phyloP scores from a whole-genome alignment of 768 basidiomycete genomes.

The Lentinula edodes region DNA sequence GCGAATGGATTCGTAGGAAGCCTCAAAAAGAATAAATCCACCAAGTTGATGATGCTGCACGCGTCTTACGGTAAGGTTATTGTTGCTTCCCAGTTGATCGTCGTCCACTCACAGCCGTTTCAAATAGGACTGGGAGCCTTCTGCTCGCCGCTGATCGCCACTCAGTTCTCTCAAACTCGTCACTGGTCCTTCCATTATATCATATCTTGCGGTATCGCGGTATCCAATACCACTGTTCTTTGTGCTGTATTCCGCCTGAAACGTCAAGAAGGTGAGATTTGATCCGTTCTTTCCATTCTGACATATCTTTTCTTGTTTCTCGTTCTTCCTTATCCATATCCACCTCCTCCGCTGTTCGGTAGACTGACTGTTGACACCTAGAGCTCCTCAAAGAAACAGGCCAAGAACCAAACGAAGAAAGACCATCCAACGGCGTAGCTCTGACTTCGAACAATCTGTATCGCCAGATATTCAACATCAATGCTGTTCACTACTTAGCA shows the following conservation, averaged over 20 bases:
- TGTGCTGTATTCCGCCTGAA: constrained; percentile 42
- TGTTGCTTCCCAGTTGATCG: not conserved
- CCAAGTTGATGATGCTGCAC: constrained; percentile 45
- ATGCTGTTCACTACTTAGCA: constrained; percentile 32
- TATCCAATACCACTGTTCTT: constrained; percentile 34
- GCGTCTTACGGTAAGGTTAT: constrained; percentile 32
- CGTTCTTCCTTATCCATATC: not conserved
- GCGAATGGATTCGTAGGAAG: constrained; percentile 44
- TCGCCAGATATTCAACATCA: constrained; percentile 27
- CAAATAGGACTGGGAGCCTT: constrained; percentile 38
- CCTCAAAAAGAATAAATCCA: constrained; percentile 30
- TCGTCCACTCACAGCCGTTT: not conserved
- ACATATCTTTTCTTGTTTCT: no score
- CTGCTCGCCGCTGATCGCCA: constrained; percentile 55
- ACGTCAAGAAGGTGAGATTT: constrained; percentile 39
- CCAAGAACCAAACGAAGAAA: constrained; percentile 22
- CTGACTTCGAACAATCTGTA: constrained; percentile 23
- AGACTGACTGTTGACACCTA: constrained; percentile 1
- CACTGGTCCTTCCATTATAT: constrained; percentile 65
- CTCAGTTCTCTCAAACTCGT: constrained; percentile 47
- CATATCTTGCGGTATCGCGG: constrained; percentile 32
- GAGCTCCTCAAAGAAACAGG: constrained; percentile 22
- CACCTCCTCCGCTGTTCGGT: not conserved
- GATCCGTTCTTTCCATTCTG: no score
- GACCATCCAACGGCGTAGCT: constrained; percentile 12